Base-by-base conservation (phyloP, 2,329 filamentous ascomycete genomes). In the Paecilomyces sp. region DNA sequence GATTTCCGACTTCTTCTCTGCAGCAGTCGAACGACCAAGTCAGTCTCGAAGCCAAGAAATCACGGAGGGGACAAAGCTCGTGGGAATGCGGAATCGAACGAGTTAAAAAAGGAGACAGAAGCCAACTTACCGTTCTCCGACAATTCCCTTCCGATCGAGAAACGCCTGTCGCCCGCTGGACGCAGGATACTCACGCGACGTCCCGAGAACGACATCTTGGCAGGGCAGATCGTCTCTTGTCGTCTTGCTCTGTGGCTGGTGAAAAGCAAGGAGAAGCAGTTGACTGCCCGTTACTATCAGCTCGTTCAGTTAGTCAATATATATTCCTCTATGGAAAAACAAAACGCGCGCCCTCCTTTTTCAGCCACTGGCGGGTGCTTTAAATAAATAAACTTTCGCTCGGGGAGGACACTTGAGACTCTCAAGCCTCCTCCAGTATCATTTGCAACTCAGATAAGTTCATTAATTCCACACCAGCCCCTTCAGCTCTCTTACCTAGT, bases 1-100 rank as follows among this genome's bases (percentile, higher is more conserved):
- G 71, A 92, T 89, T 74, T 89, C 88, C 69, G 91, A 96, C 70
- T 84, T 86, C 65, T 87, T 82, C 80, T 96, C 91, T 95, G 72
- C 55, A 62, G 54, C 54, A 56, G 52, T 63, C 54, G 58, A 56
- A 55, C 54, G 28, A 6, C 13, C 6, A 53, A 12, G 51, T 53
- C 22, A 53, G 41, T 18, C n/a, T 47, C n/a, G 18, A 18, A 18
- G 41, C 13, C 36, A 41, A 41, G 5, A 47, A 18, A 47, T 3
- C 18, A 33, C 11, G 8, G 31, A 11, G 41, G 41, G n/a, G 36
- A 9, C 31, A 33, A n/a, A n/a, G 41, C 41, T 18, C 41, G n/a
- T 15, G 51, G 47, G 47, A 24, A 18, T 51, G 9, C 22, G 25
- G 25, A 28, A 28, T 28, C 25, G 22, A 28, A 28, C 25, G 13